Percentiles rank a stretch among this genome's conserved stretches.
These are phyloP conservation scores for Sisymbrium irio DNA, from an alignment of 345 rosid species.

Conservation along the genomic window DNA sequence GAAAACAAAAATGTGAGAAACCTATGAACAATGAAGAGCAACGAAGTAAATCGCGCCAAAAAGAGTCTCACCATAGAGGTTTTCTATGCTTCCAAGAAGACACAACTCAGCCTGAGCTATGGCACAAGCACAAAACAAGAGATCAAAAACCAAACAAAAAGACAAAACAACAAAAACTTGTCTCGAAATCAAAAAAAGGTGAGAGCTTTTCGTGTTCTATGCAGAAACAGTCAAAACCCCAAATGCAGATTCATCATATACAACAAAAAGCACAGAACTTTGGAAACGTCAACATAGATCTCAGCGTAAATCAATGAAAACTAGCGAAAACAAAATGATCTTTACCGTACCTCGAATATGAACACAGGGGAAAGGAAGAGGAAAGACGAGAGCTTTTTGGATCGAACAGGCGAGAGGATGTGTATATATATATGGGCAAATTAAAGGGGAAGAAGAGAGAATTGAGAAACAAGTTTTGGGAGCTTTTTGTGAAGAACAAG, in stretches of 20 bases:
- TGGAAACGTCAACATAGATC: conserved; percentile 28
- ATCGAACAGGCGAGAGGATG: conserved; percentile 19
- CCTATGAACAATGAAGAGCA: conserved; percentile 20
- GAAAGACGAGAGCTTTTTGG: conserved; percentile 28
- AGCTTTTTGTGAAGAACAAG: conserved; percentile 26
- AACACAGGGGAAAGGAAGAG: conserved; percentile 13
- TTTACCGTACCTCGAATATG: conserved; percentile 22
- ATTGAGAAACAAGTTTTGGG: conserved; percentile 16
- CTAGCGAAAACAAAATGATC: conserved; percentile 8
- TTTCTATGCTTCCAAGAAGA: conserved; percentile 52
- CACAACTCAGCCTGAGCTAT: conserved; percentile 62
- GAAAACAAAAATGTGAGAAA: conserved; percentile 14
- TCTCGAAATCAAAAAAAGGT: conserved; percentile 16
- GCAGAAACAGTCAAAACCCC: neutral
- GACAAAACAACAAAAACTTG: neutral
- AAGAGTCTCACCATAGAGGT: conserved; percentile 82
- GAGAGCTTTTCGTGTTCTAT: neutral
- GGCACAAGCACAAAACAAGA: conserved; percentile 33
- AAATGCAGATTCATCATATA: conserved; percentile 26
- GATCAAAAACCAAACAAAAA: conserved; percentile 24
- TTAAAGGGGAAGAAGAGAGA: conserved; percentile 1
- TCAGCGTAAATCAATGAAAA: conserved; percentile 3
- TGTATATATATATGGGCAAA: conserved; percentile 8
- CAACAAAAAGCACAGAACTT: conserved; percentile 14
- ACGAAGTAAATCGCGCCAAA: conserved; percentile 33